phyloP scores from a whole-genome alignment of 208 protist genomes.

The Trypanosoma cruzi region DNA sequence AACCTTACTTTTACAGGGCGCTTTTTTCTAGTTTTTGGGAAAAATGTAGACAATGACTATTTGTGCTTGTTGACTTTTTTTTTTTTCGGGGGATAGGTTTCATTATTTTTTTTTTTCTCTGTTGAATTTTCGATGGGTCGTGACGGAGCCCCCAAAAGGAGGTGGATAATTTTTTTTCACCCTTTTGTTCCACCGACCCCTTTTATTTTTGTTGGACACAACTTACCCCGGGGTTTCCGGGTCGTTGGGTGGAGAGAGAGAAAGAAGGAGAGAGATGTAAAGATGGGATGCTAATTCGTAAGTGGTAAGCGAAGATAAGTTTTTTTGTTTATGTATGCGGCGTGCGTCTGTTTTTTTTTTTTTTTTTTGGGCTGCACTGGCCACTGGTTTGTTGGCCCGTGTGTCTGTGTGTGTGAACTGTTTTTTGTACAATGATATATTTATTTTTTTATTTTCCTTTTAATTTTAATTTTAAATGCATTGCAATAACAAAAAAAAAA shows the following conservation, averaged over 20 bases:
- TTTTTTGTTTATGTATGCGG: background rate
- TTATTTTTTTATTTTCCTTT: background rate
- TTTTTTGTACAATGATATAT: too few relatives aligned
- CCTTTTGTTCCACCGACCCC: background rate
- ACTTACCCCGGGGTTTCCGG: background rate
- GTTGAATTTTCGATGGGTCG: too few relatives aligned
- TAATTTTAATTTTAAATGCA: background rate
- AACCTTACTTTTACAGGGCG: too few relatives aligned
- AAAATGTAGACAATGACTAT: too few relatives aligned
- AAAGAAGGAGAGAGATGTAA: background rate
- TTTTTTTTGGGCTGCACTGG: constrained; percentile 7
- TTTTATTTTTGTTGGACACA: background rate
- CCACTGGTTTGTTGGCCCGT: background rate
- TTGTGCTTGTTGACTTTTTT: too few relatives aligned
- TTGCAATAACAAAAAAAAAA: background rate
- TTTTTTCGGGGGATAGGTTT: too few relatives aligned
- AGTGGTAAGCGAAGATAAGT: background rate
- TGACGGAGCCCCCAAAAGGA: too few relatives aligned
- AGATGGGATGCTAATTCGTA: background rate
- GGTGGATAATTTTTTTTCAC: too few relatives aligned
- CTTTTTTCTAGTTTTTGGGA: too few relatives aligned
- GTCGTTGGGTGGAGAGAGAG: background rate
- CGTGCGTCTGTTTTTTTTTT: constrained; percentile 9
- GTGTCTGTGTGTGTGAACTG: background rate
- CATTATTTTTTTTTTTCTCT: too few relatives aligned